Conservation (phyloP, 306 rosid species). For the apple (Malus domestica) region ASM211411v1 NC_041796.1:6704501-6705000, state of each 20-base stretch:
- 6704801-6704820: constrained; percentile 39
- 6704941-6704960: constrained; percentile 42
- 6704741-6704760: constrained; percentile 34
- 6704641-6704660: constrained; percentile 48
- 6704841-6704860: constrained; percentile 31
- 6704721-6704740: neutral
- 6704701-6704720: neutral
- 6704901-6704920: neutral
- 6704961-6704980: constrained; percentile 87
- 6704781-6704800: constrained; percentile 41
- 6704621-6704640: constrained; percentile 45
- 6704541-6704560: no score
- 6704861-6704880: neutral
- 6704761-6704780: constrained; percentile 59
- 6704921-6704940: constrained; percentile 34
- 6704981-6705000: constrained; percentile 35
- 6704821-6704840: constrained; percentile 22
- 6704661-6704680: constrained; percentile 10
- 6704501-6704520: neutral
- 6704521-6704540: no score
- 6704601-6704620: constrained; percentile 35
- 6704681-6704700: neutral
- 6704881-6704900: neutral
- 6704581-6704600: constrained; percentile 59
- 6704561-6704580: neutral